Conservation (phyloP, 2,329 filamentous ascomycete species). For the Fusarium sp. region DNA sequence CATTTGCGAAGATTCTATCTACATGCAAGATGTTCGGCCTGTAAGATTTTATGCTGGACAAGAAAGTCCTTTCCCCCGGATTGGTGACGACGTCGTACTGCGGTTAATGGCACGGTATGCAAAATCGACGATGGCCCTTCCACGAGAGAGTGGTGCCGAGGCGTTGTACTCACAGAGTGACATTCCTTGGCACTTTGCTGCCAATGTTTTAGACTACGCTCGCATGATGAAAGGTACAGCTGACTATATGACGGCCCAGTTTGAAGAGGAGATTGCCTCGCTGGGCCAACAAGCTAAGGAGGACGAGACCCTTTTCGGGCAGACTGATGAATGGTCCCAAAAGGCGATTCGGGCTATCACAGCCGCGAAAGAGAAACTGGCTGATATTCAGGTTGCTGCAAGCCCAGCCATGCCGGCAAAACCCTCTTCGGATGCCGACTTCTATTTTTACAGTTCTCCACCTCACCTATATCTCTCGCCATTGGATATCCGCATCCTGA, state of each 20-base stretch:
- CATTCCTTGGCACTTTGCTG: conserved; percentile 94
- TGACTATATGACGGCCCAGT: conserved; percentile 86
- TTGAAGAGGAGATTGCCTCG: conserved; percentile 79
- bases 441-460: conserved; percentile 88
- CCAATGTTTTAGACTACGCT: conserved; percentile 93
- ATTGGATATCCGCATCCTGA: conserved; percentile 90
- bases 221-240: conserved; percentile 94
- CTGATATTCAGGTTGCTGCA: conserved; percentile 51
- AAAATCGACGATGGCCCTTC: conserved; percentile 86
- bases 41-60: conserved; percentile 93
- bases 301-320: conserved; percentile 89
- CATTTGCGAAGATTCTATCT: conserved; percentile 94
- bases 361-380: conserved; percentile 78
- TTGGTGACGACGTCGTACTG: conserved; percentile 89
- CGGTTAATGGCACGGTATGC: conserved; percentile 84
- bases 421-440: conserved; percentile 59
- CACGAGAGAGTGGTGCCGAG: conserved; percentile 79
- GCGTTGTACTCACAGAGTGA: conserved; percentile 74
- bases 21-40: conserved; percentile 86
- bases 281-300: conserved; percentile 82
- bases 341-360: conserved; percentile 81
- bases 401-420: conserved; percentile 29
- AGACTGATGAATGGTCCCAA: conserved; percentile 91
- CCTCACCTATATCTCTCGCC: conserved; percentile 91
- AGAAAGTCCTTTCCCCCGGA: conserved; percentile 80